Evolutionary conservation across 495 filamentous ascomycete genomes (phyloP), one percentile per base, ranked within the genome.

Genomic region (Staphylotrichum longicolle): DNA sequence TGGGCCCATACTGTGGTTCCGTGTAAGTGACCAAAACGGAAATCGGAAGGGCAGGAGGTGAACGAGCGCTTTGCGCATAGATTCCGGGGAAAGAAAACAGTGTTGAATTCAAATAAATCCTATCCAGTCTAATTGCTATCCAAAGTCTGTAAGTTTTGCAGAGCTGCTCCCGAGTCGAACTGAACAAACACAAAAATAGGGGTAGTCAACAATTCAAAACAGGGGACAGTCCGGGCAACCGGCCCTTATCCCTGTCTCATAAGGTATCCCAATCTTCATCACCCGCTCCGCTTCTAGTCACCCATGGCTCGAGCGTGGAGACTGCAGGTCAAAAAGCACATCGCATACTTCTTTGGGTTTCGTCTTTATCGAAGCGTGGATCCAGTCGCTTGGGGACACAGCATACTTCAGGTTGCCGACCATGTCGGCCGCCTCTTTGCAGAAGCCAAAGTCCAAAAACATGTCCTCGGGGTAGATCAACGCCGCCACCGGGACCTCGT

Each of bases 381-480:
- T 15, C 63, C 90, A 91, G 75, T 93, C 81, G 6, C 77, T 74
- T 68, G 91, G 92, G 52, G 89, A 91, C 53, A 88, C 77, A 60
- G 88, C 88, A 49, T 85, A 84, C 72, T 90, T 88, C 63, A 81
- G 86, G 2, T 85, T 85, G 60, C 83, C 84, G 70, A 96, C 88
- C 74, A 82, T 86, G 8, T 74, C 71, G 10, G 84, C 89, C n/a
- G 91, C 91, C 48, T 83, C 83, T 48, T 79, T 74, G 0, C 87
- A 82, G 7, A 91, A 70, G 5, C 86, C 84, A 62, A 78, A 88
- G 62, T 92, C 86, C 32, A 97, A 91, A 65, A 91, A 96, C 91
- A 96, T 94, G 67, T 97, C 93, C 42, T 92, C 85, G 47, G 90
- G 84, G 61, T 87, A 97, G 5, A 80, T 85, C 0, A 91, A 86